A percentile compares a stretch with the other conserved stretches of the same genome.
Evolutionary conservation across 2,329 filamentous ascomycete species (phyloP).

Genomic region (Rhynchosporium secalis): DNA sequence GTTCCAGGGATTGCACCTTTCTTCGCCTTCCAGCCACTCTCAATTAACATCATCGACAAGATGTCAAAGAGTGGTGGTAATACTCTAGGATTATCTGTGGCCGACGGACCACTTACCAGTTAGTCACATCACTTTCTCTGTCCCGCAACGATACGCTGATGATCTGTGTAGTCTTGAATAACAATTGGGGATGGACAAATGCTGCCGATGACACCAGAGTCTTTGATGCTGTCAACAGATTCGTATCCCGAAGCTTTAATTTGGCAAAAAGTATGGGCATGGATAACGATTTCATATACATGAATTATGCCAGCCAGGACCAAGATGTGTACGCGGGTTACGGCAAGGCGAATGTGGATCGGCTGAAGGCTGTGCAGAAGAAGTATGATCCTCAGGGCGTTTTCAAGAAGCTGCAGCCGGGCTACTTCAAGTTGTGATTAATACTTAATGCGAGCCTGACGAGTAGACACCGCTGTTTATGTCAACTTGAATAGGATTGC

Average conservation of each 20-base stretch:
- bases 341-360: slow-evolving; percentile 39
- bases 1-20: slow-evolving; percentile 24
- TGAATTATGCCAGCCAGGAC: slow-evolving; percentile 43
- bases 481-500: too few relatives aligned
- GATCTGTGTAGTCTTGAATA: slow-evolving; percentile 21
- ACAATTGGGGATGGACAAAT: slow-evolving; percentile 23
- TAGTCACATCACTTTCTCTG: slow-evolving; percentile 7
- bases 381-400: slow-evolving; percentile 37
- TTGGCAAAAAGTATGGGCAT: slow-evolving; percentile 20
- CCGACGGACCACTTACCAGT: slow-evolving; percentile 27
- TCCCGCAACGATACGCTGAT: background rate
- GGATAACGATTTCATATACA: slow-evolving; percentile 35
- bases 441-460: background rate
- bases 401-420: slow-evolving; percentile 33
- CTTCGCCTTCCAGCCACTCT: slow-evolving; percentile 30
- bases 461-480: background rate
- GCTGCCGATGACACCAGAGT: slow-evolving; percentile 22
- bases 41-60: slow-evolving; percentile 26
- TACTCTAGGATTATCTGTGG: slow-evolving; percentile 27
- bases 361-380: slow-evolving; percentile 27
- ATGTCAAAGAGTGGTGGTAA: slow-evolving; percentile 32
- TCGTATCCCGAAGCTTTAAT: slow-evolving; percentile 15
- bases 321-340: slow-evolving; percentile 43
- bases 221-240: slow-evolving; percentile 11
- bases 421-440: slow-evolving; percentile 29